phyloP scores from a whole-genome alignment of 768 basidiomycete species.

The Boletus rex-veris region DNA sequence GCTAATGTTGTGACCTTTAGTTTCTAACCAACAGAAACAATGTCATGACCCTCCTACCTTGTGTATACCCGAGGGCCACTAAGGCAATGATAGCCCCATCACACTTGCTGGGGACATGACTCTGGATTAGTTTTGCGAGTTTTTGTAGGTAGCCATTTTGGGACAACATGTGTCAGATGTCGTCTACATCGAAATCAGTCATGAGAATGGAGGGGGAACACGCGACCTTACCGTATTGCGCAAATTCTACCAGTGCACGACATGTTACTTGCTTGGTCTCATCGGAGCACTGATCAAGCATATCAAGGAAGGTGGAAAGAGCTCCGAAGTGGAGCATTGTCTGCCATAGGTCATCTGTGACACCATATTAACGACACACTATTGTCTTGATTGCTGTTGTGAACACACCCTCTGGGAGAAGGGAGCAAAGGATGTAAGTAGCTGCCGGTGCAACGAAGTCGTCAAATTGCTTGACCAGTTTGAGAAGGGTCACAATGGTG shows the following conservation, averaged over 20 bases:
- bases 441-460: constrained; percentile 31
- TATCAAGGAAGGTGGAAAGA: constrained; percentile 16
- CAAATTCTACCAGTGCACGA: constrained; percentile 14
- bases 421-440: constrained; percentile 20
- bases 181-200: constrained; percentile 4
- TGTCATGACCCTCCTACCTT: neutral
- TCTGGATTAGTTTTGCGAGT: constrained; percentile 17
- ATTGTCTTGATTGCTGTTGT: neutral
- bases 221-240: constrained; percentile 12
- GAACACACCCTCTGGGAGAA: constrained; percentile 22
- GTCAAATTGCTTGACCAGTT: constrained; percentile 19
- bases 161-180: constrained; percentile 5
- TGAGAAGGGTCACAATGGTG: constrained; percentile 16
- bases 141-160: constrained; percentile 4
- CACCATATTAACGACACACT: neutral
- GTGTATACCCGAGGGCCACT: constrained; percentile 13
- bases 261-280: constrained; percentile 16
- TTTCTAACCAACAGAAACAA: neutral
- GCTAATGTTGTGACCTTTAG: neutral
- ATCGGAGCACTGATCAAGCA: constrained; percentile 20
- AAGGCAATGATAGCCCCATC: too few relatives aligned
- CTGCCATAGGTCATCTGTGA: constrained; percentile 17
- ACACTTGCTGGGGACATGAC: constrained; percentile 3
- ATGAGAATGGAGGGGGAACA: neutral
- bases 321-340: constrained; percentile 15